Conservation (phyloP, 768 basidiomycete genomes). For the Boletus subparvulus region DNA sequence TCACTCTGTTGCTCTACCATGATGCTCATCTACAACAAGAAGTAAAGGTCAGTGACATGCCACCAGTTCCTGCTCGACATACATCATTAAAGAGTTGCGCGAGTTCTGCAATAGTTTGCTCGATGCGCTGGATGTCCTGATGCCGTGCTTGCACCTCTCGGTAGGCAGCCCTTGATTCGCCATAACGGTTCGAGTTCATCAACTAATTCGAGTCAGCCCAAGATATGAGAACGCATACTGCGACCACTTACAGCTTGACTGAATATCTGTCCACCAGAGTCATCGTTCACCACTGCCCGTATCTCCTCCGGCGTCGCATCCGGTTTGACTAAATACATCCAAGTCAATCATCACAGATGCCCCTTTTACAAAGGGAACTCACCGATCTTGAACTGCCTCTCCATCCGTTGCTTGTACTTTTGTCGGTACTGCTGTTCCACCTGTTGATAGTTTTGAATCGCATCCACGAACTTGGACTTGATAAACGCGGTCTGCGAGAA, state of each 20-base stretch:
- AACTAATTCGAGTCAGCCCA: conserved; percentile 47
- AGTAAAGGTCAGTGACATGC: conserved; percentile 2
- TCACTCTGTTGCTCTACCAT: conserved; percentile 95
- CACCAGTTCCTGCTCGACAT: conserved; percentile 23
- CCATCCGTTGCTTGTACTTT: conserved; percentile 79
- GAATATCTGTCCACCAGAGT: conserved; percentile 83
- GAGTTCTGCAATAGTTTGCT: conserved; percentile 87
- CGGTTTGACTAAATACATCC: conserved; percentile 67
- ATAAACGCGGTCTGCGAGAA: conserved; percentile 54
- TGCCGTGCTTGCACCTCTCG: conserved; percentile 97
- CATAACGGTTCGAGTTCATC: conserved; percentile 88
- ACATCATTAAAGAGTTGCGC: conserved; percentile 97
- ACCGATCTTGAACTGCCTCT: conserved; percentile 88
- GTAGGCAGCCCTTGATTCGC: conserved; percentile 86
- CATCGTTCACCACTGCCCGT: conserved; percentile 81
- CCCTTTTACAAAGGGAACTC: conserved; percentile 13
- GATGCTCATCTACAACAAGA: conserved; percentile 74
- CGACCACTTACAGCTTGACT: conserved; percentile 66
- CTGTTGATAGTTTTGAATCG: conserved; percentile 80
- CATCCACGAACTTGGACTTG: conserved; percentile 79
- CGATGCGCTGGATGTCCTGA: conserved; percentile 94
- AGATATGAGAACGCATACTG: not conserved
- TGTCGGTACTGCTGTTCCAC: conserved; percentile 79
- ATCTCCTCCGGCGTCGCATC: conserved; percentile 91
- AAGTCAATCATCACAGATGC: not conserved